A percentile compares a stretch with the other conserved stretches of the same genome.
Evolutionary conservation across 495 filamentous ascomycete species (phyloP).

Genomic region (Penicillium fimorum): DNA sequence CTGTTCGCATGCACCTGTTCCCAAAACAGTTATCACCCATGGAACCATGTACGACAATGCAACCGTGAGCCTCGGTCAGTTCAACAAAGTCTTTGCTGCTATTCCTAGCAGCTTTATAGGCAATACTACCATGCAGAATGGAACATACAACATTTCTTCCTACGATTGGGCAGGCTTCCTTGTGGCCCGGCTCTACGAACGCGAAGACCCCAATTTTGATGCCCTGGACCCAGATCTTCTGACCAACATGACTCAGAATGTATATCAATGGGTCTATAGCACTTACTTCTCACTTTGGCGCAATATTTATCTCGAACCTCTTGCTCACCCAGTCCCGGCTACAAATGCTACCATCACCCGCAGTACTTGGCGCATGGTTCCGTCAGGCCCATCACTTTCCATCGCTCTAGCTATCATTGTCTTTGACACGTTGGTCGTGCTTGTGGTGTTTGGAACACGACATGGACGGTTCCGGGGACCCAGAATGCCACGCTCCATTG

Average conservation of each 20-base stretch:
- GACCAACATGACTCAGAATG: slow-evolving; percentile 30
- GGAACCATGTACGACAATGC: slow-evolving; percentile 42
- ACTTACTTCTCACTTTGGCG: slow-evolving; percentile 45
- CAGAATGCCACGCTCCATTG: slow-evolving; percentile 42
- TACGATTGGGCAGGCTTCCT: slow-evolving; percentile 47
- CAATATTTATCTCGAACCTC: slow-evolving; percentile 35
- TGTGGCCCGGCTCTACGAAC: slow-evolving; percentile 39
- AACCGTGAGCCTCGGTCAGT: slow-evolving; percentile 40
- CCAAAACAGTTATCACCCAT: slow-evolving; percentile 22
- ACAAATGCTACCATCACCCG: slow-evolving; percentile 32
- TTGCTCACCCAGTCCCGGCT: slow-evolving; percentile 21
- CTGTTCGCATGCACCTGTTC: slow-evolving; percentile 15
- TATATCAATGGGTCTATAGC: slow-evolving; percentile 45
- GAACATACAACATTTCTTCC: slow-evolving; percentile 31
- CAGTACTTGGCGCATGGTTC: slow-evolving; percentile 38
- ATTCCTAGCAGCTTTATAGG: slow-evolving; percentile 40
- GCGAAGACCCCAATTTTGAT: slow-evolving; percentile 26
- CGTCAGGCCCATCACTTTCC: slow-evolving; percentile 33
- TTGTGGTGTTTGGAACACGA: slow-evolving; percentile 41
- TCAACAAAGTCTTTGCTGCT: slow-evolving; percentile 43
- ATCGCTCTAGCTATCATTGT: slow-evolving; percentile 37
- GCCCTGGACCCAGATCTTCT: slow-evolving; percentile 27
- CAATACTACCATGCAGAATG: slow-evolving; percentile 27
- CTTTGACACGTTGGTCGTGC: slow-evolving; percentile 38
- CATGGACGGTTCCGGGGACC: slow-evolving; percentile 40